Conservation (phyloP, 345 rosid species). For the Pelargonium nanum region DNA sequence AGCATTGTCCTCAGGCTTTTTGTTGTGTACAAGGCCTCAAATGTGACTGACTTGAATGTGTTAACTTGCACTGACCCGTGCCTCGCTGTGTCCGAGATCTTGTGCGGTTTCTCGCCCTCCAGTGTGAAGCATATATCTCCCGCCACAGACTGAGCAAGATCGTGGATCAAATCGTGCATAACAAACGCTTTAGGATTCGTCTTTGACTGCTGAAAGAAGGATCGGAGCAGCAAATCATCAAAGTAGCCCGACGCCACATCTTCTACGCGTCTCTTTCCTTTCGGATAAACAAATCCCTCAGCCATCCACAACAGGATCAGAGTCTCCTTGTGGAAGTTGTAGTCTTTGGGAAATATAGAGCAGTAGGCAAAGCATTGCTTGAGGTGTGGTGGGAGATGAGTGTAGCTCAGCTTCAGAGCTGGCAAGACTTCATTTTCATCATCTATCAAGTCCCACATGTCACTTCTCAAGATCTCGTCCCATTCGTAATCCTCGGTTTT, state of each 20-base stretch:
- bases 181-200: not conserved
- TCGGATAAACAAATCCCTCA: conserved; percentile 12
- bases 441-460: conserved; percentile 7
- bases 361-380: conserved; percentile 18
- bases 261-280: conserved; percentile 4
- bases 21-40: conserved; percentile 2
- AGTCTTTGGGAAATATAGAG: conserved; percentile 15
- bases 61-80: conserved; percentile 9
- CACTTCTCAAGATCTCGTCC: conserved; percentile 1
- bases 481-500: conserved; percentile 6
- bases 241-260: conserved; percentile 15
- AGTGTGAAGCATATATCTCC: conserved; percentile 9
- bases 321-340: conserved; percentile 14
- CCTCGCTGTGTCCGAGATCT: conserved; percentile 1
- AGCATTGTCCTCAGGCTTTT: conserved; percentile 13
- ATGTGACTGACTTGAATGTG: conserved; percentile 3
- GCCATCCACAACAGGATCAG: conserved; percentile 19
- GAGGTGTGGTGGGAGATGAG: conserved; percentile 13
- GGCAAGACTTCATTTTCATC: conserved; percentile 9
- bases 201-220: conserved; percentile 12
- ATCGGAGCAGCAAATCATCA: conserved; percentile 6
- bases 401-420: conserved; percentile 13
- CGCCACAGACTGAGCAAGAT: conserved; percentile 10
- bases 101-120: conserved; percentile 1
- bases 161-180: conserved; percentile 18